These are phyloP conservation scores for Remersonia thermophila DNA, from an alignment of 2,329 filamentous ascomycete species.

Conservation along the genomic window DNA sequence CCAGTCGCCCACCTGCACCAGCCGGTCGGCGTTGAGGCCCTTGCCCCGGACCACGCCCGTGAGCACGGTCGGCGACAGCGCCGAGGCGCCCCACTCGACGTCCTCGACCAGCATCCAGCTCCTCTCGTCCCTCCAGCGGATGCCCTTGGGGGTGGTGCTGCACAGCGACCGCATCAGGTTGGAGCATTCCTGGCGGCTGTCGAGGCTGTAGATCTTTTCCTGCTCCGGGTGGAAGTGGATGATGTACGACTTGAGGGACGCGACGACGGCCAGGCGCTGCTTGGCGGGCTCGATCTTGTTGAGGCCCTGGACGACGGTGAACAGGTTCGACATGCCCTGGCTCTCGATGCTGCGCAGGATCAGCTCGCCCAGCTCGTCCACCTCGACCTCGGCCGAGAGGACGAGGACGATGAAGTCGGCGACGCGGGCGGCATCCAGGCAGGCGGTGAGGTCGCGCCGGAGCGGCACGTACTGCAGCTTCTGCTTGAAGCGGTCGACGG, in stretches of 20 bases:
- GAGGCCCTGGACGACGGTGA: slow-evolving; percentile 71
- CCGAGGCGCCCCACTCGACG: slow-evolving; percentile 54
- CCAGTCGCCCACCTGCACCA: slow-evolving; percentile 88
- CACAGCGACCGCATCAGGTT: slow-evolving; percentile 87
- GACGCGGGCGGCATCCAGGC: slow-evolving; percentile 72
- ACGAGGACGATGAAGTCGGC: slow-evolving; percentile 88
- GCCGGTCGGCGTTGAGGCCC: slow-evolving; percentile 75
- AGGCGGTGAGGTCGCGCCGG: slow-evolving; percentile 59
- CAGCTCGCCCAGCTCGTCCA: slow-evolving; percentile 72
- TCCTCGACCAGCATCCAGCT: slow-evolving; percentile 92
- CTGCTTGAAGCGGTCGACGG: slow-evolving; percentile 87
- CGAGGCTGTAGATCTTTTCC: slow-evolving; percentile 81
- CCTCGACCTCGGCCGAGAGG: slow-evolving; percentile 69
- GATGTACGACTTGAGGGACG: slow-evolving; percentile 83
- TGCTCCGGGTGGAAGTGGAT: slow-evolving; percentile 88
- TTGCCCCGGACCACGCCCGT: slow-evolving; percentile 80
- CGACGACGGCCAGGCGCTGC: slow-evolving; percentile 59
- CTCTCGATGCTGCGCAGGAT: slow-evolving; percentile 80
- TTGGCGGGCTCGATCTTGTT: slow-evolving; percentile 70
- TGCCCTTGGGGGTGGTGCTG: slow-evolving; percentile 81
- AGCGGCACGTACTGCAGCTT: slow-evolving; percentile 76
- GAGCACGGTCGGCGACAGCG: slow-evolving; percentile 54
- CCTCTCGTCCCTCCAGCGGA: slow-evolving; percentile 89
- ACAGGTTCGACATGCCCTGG: slow-evolving; percentile 87
- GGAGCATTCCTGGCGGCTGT: slow-evolving; percentile 78